Base-by-base conservation (phyloP, 768 basidiomycete species). In the Floccularia luteovirens region DNA sequence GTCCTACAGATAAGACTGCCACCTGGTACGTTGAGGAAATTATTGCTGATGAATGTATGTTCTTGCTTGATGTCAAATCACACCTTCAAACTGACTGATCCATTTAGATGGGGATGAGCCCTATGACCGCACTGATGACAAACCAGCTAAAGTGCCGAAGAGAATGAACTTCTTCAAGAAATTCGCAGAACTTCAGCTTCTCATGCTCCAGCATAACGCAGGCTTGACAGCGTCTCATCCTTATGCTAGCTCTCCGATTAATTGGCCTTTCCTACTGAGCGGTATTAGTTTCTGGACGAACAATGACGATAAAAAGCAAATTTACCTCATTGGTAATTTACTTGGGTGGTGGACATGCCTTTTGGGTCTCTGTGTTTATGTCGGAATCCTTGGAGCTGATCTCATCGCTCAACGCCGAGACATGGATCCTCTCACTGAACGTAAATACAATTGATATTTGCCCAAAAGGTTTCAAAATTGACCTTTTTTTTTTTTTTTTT, bases 281-380 rank as follows among this genome's bases (percentile, higher is more conserved):
- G 96, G 96, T 36, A 98, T 99, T 66, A 93, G 90, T 56, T 98
- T 98, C 74, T 99, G 96, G 96, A 99, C 96, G 3, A 72, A 88
- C 51, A 81, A 72, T 41, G 82, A 83, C 4, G 69, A 70, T 8
- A 82, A 89, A 56, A 82, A 87, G 59, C 96, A 99, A 60, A 92
- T 99, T 38, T 99, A 99, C 63, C 71, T 98, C 43, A 88, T 93
- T 51, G 96, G 96, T 19, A 99, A 99, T 60, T 59, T 96, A 36
- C 59, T 90, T 48, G 88, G 90, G 10, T 98, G 93, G 92, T 97
- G 93, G 90, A 74, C 84, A 2, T 91, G 90, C 60, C 81, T 88
- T 27, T 69, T 93, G 23, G 82, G 86, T 1, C 60, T 98, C 36
- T 85, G 84, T 2, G 79, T 98, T 31, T 96, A 86, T 55, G 68